phyloP scores from a whole-genome alignment of 2,329 filamentous ascomycete species.

The Magnaporthales sp. region DNA sequence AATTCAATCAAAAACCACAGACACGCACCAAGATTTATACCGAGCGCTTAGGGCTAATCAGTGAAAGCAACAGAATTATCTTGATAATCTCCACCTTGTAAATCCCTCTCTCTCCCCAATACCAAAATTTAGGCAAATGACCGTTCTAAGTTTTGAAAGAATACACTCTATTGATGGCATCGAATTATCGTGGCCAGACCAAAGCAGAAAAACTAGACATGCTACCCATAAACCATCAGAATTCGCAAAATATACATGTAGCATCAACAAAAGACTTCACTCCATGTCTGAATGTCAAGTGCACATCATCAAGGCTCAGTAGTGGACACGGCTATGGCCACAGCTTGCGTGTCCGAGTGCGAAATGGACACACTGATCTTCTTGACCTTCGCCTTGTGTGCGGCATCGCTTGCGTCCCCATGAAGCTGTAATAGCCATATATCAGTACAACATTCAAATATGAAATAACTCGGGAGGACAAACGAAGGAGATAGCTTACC shows the following conservation, averaged over 20 bases:
- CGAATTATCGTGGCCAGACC: background rate
- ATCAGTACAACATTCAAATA: background rate
- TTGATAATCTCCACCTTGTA: background rate
- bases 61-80: background rate
- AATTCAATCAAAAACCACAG: background rate
- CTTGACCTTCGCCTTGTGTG: conserved; percentile 81
- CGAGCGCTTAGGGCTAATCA: too few relatives aligned
- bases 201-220: background rate
- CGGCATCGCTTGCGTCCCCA: conserved; percentile 73
- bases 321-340: conserved; percentile 82
- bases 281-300: background rate
- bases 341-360: conserved; percentile 88
- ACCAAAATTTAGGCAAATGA: background rate
- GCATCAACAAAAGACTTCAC: background rate
- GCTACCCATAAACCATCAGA: background rate
- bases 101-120: background rate
- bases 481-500: conserved; percentile 45
- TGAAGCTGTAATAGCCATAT: conserved; percentile 53
- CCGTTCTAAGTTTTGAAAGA: background rate
- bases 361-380: conserved; percentile 89
- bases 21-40: too few relatives aligned
- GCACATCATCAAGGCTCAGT: background rate
- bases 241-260: background rate
- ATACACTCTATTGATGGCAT: background rate
- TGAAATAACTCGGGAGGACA: background rate